Percentiles rank a stretch among this genome's conserved stretches.
Evolutionary conservation across 2,329 filamentous ascomycete species (phyloP).

Genomic region (Ascochyta koolunga): DNA sequence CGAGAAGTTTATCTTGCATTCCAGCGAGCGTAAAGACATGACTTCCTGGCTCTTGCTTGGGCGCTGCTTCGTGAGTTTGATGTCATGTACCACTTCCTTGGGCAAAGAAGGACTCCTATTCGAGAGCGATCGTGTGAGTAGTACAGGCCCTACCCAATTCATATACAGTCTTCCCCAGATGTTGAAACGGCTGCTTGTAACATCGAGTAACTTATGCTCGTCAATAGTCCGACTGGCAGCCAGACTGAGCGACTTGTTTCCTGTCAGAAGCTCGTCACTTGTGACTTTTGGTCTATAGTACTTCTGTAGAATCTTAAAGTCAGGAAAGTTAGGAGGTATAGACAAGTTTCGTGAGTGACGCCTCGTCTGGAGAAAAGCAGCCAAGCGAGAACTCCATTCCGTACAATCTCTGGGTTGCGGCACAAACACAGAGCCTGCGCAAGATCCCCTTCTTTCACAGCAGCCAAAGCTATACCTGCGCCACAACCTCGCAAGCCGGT

Average conservation of each 20-base stretch:
- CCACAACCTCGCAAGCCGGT: slow-evolving; percentile 49
- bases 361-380: slow-evolving; percentile 10
- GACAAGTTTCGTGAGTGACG: slow-evolving; percentile 1
- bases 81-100: slow-evolving; percentile 29
- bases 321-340: slow-evolving; percentile 29
- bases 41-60: slow-evolving; percentile 27
- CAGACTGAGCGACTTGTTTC: slow-evolving; percentile 34
- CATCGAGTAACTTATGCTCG: slow-evolving; percentile 41
- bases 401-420: slow-evolving; percentile 25
- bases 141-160: slow-evolving; percentile 47
- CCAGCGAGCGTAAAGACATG: slow-evolving; percentile 12
- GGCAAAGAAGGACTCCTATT: slow-evolving; percentile 12
- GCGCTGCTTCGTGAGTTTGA: slow-evolving; percentile 39
- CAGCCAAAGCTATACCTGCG: slow-evolving; percentile 32
- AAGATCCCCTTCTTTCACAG: slow-evolving; percentile 34
- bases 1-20: slow-evolving; percentile 47
- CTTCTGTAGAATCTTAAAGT: slow-evolving; percentile 39
- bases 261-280: slow-evolving; percentile 34
- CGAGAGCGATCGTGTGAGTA: slow-evolving; percentile 39
- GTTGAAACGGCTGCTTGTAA: slow-evolving; percentile 47
- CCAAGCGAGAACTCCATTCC: slow-evolving; percentile 36
- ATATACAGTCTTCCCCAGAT: slow-evolving; percentile 47
- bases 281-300: slow-evolving; percentile 49
- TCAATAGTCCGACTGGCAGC: slow-evolving; percentile 41
- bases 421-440: slow-evolving; percentile 37